These are phyloP conservation scores for Blastobotrys indianensis DNA, from an alignment of 1,139 yeast genomes.

Conservation along the genomic window DNA sequence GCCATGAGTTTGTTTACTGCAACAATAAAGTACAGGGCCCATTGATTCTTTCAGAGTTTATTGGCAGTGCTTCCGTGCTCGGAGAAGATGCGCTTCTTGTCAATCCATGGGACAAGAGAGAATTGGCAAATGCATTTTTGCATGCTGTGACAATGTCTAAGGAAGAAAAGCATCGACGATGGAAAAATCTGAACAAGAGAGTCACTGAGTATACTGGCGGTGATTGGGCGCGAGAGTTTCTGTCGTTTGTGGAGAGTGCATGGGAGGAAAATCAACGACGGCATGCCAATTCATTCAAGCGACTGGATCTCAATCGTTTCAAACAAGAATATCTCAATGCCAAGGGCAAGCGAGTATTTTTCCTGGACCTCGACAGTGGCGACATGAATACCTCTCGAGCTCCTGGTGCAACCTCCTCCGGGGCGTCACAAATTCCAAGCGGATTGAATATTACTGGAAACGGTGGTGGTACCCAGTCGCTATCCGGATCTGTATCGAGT, in stretches of 20 bases:
- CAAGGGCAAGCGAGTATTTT: slow-evolving; percentile 28
- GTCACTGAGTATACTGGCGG: slow-evolving; percentile 65
- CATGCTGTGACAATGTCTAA: slow-evolving; percentile 57
- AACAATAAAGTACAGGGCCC: slow-evolving; percentile 67
- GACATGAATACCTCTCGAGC: slow-evolving; percentile 1
- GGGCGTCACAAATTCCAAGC: background rate
- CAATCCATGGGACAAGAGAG: slow-evolving; percentile 84
- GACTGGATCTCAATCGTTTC: slow-evolving; percentile 23
- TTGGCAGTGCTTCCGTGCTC: slow-evolving; percentile 84
- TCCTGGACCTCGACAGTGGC: slow-evolving; percentile 29
- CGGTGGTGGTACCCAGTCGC: too few relatives aligned
- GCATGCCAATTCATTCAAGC: slow-evolving; percentile 31
- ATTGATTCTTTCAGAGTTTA: slow-evolving; percentile 80
- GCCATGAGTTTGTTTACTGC: slow-evolving; percentile 88
- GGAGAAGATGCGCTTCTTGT: slow-evolving; percentile 62
- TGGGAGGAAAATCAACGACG: slow-evolving; percentile 55
- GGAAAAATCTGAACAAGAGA: slow-evolving; percentile 55
- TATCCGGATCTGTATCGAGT: too few relatives aligned
- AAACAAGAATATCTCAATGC: slow-evolving; percentile 19
- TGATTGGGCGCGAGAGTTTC: slow-evolving; percentile 63
- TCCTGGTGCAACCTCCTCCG: background rate
- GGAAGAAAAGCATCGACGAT: slow-evolving; percentile 53
- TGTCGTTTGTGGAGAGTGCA: slow-evolving; percentile 50
- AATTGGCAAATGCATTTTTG: slow-evolving; percentile 58
- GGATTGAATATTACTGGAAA: too few relatives aligned